phyloP scores from a whole-genome alignment of 2,329 filamentous ascomycete species.

The Penicillium oxalicum region DNA sequence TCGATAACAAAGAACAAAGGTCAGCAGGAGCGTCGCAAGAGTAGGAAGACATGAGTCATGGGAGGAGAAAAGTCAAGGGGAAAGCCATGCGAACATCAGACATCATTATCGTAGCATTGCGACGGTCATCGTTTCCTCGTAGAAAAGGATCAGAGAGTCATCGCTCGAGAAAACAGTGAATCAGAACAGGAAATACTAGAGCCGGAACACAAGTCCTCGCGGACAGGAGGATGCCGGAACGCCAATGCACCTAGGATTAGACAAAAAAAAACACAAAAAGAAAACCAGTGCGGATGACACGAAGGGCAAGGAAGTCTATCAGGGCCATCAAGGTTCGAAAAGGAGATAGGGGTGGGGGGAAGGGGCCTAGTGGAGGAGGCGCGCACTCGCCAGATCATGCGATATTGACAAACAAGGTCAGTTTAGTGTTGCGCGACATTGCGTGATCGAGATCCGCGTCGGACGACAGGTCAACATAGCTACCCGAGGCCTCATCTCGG shows the following conservation, averaged over 20 bases:
- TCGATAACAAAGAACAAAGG: no score
- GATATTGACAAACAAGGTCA: constrained; percentile 63
- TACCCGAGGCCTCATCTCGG: constrained; percentile 73
- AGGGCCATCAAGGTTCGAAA: not conserved
- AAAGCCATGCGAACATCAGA: constrained; percentile 28
- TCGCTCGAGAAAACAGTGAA: constrained; percentile 20
- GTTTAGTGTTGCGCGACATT: constrained; percentile 76
- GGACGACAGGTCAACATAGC: constrained; percentile 67
- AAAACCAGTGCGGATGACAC: not conserved
- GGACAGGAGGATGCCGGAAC: constrained; percentile 15
- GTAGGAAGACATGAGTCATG: not conserved
- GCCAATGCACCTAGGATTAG: constrained; percentile 21
- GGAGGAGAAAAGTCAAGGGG: constrained; percentile 5
- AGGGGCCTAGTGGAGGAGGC: not conserved
- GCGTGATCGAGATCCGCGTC: constrained; percentile 77
- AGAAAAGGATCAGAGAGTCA: constrained; percentile 13
- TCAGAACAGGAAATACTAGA: constrained; percentile 2
- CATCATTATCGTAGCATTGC: constrained; percentile 32
- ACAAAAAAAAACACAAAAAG: constrained; percentile 1
- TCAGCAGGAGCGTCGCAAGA: no score
- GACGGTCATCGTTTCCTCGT: constrained; percentile 17
- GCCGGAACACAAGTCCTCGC: constrained; percentile 10
- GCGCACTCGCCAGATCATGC: constrained; percentile 12
- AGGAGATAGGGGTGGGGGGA: not conserved
- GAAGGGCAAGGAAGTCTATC: constrained; percentile 6